Evolutionary conservation across 148 eudicot species (phyloP).

Genomic region (Amaranthus hypochondriacus): DNA sequence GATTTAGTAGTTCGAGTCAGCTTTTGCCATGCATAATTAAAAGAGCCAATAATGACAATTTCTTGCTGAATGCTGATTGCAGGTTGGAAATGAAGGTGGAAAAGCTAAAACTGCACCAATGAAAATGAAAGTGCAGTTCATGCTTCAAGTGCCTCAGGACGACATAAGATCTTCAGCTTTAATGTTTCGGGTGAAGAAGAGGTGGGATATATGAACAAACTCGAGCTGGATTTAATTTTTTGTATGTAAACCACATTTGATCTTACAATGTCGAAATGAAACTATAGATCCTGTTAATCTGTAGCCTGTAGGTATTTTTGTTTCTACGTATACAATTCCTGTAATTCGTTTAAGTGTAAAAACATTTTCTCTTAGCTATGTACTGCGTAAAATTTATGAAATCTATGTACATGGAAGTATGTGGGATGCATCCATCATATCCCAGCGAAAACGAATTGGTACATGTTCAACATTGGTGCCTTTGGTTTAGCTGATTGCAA

Average conservation of each 20-base stretch:
- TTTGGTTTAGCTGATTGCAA: no score
- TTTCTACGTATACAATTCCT: slow-evolving; percentile 9
- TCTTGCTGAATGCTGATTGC: slow-evolving; percentile 8
- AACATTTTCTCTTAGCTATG: no score
- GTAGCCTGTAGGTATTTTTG: slow-evolving; percentile 8
- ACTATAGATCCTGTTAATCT: background rate
- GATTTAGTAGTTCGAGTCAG: no score
- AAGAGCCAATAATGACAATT: background rate
- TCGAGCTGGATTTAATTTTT: background rate
- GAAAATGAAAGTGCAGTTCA: slow-evolving; percentile 87
- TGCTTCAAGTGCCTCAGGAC: slow-evolving; percentile 96
- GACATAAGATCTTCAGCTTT: slow-evolving; percentile 68
- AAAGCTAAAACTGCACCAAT: slow-evolving; percentile 79
- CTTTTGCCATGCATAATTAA: no score
- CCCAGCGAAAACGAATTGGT: no score
- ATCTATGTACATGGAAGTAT: no score
- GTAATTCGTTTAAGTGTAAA: slow-evolving; percentile 2
- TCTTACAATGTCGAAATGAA: background rate
- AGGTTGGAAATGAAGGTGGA: slow-evolving; percentile 92
- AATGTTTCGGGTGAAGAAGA: slow-evolving; percentile 90
- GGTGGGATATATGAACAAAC: slow-evolving; percentile 70
- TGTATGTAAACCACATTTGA: background rate
- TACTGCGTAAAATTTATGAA: no score
- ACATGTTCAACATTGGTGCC: no score
- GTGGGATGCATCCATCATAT: no score